Evolutionary conservation across 495 filamentous ascomycete genomes (phyloP).

Genomic region (Hyaloscypha bicolor): DNA sequence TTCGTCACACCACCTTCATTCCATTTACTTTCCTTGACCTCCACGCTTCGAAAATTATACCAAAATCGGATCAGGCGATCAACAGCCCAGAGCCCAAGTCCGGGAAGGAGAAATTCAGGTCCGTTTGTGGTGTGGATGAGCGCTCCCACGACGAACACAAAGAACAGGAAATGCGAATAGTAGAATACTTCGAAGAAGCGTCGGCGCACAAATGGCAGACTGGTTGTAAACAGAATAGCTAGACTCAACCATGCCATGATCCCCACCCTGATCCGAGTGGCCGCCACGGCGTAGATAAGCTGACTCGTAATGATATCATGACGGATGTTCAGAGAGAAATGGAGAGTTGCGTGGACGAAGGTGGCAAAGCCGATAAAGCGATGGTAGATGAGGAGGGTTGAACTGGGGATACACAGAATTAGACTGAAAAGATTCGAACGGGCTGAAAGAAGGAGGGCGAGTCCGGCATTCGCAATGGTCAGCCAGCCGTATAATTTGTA

Average conservation of each 20-base stretch:
- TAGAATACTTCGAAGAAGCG: constrained; percentile 30
- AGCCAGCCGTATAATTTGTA: constrained; percentile 32
- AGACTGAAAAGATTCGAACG: constrained; percentile 24
- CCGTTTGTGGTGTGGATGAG: constrained; percentile 24
- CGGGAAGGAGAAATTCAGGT: constrained; percentile 29
- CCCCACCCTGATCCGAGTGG: constrained; percentile 19
- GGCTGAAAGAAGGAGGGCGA: constrained; percentile 30
- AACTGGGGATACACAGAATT: constrained; percentile 21
- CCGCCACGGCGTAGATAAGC: constrained; percentile 12
- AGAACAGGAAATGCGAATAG: constrained; percentile 29
- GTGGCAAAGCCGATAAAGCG: constrained; percentile 26
- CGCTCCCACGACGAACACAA: constrained; percentile 27
- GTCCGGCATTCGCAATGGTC: constrained; percentile 22
- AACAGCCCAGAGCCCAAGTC: constrained; percentile 24
- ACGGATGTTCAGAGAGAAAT: constrained; percentile 26
- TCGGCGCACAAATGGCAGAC: constrained; percentile 13
- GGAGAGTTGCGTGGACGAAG: constrained; percentile 25
- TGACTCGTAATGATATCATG: constrained; percentile 24
- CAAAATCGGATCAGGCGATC: constrained; percentile 25
- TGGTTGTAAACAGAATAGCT: constrained; percentile 20
- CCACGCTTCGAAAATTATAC: constrained; percentile 18
- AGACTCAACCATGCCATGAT: constrained; percentile 20
- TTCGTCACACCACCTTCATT: constrained; percentile 26
- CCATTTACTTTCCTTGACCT: constrained; percentile 8
- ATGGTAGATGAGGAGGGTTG: constrained; percentile 25